Percentiles rank a stretch among this genome's conserved stretches.
These are phyloP conservation scores for Xylaria multiplex DNA, from an alignment of 2,329 filamentous ascomycete genomes.

Conservation along the genomic window DNA sequence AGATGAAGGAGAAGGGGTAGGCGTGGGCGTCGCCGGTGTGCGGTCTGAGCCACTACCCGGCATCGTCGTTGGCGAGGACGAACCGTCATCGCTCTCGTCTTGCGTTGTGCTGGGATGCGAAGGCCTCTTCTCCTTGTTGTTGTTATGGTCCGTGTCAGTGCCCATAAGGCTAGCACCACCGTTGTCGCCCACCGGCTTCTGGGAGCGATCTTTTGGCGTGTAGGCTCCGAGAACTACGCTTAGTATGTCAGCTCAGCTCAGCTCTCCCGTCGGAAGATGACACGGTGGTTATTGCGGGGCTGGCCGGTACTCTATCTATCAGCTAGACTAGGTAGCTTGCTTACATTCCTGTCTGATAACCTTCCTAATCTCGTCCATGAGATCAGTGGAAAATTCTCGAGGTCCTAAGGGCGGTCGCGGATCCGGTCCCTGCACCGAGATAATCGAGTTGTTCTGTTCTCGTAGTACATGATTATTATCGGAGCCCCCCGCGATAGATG, in stretches of 20 bases:
- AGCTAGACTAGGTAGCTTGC: slow-evolving; percentile 4
- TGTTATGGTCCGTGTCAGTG: not conserved
- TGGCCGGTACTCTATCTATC: not conserved
- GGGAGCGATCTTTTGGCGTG: slow-evolving; percentile 12
- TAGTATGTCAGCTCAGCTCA: slow-evolving; percentile 28
- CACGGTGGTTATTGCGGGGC: not conserved
- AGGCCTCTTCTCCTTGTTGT: slow-evolving; percentile 14
- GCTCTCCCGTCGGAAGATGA: not conserved
- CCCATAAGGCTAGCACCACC: slow-evolving; percentile 11
- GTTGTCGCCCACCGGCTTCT: slow-evolving; percentile 16
- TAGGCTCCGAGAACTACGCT: slow-evolving; percentile 31
- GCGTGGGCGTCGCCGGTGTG: slow-evolving; percentile 17
- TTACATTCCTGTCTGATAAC: slow-evolving; percentile 38
- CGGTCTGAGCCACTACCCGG: slow-evolving; percentile 22
- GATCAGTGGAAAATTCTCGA: slow-evolving; percentile 26
- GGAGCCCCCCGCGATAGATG: slow-evolving; percentile 1
- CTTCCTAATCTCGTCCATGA: slow-evolving; percentile 38
- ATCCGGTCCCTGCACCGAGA: slow-evolving; percentile 5
- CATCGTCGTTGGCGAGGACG: slow-evolving; percentile 13
- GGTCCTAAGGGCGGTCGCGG: slow-evolving; percentile 17
- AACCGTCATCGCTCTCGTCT: slow-evolving; percentile 27
- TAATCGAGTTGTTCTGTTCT: slow-evolving; percentile 17
- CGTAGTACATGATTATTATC: slow-evolving; percentile 6
- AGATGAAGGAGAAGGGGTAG: slow-evolving; percentile 23
- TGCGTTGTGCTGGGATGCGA: slow-evolving; percentile 6